Conservation (phyloP, 495 filamentous ascomycete genomes). For the Friedmanniomyces simplex region DNA sequence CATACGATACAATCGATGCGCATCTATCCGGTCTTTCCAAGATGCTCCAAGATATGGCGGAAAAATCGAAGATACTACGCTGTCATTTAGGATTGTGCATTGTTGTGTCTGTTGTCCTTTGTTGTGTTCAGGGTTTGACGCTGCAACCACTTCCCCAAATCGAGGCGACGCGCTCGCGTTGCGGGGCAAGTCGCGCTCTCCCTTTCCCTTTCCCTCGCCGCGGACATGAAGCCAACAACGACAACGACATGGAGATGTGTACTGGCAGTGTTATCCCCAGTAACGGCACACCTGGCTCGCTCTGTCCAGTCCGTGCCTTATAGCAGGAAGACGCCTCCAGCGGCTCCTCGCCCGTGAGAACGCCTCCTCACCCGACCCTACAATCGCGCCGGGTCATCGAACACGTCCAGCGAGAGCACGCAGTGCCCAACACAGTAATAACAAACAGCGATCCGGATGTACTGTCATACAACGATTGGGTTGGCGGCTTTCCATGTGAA, state of each 20-base stretch:
- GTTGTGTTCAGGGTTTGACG: neutral
- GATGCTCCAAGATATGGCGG: neutral
- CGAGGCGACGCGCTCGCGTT: neutral
- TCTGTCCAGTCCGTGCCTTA: no score
- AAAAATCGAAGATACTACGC: neutral
- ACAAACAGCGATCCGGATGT: neutral
- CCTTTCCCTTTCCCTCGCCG: neutral
- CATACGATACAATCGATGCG: neutral
- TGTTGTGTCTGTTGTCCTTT: neutral
- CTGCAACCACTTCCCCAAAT: neutral
- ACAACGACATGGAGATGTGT: no score
- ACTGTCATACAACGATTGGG: neutral
- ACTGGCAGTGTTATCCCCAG: no score
- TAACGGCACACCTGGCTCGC: no score
- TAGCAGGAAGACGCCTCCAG: no score
- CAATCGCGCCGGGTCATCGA: no score
- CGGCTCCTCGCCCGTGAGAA: no score
- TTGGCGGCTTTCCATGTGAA: neutral
- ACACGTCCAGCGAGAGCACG: no score
- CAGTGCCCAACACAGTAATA: neutral
- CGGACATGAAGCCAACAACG: neutral
- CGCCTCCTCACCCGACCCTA: no score
- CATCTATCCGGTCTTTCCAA: no score
- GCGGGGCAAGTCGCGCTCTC: neutral
- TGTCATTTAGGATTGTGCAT: neutral